These are phyloP conservation scores for Vishniacozyma victoriae DNA, from an alignment of 768 basidiomycete genomes.

Conservation along the genomic window DNA sequence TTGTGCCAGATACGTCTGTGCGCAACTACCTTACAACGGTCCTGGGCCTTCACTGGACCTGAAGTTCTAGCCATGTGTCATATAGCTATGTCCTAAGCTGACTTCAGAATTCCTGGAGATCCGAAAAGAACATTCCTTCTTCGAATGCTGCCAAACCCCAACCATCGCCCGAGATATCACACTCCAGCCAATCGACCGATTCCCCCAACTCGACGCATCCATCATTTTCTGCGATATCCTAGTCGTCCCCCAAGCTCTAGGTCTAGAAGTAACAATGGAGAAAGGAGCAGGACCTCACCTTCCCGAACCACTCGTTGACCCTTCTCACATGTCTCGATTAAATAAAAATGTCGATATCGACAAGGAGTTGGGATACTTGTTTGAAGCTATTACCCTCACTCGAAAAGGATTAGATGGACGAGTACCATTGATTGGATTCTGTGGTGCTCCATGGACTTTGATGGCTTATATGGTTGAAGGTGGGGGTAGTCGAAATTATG, in stretches of 20 bases:
- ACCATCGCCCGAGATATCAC: slow-evolving; percentile 81
- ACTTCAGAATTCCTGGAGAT: slow-evolving; percentile 79
- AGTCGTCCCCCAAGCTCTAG: slow-evolving; percentile 95
- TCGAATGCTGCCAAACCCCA: slow-evolving; percentile 91
- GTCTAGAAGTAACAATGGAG: slow-evolving; percentile 78
- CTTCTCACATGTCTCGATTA: slow-evolving; percentile 65
- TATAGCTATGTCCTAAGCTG: neutral
- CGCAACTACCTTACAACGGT: no score
- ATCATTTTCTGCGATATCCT: slow-evolving; percentile 99
- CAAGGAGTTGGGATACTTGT: slow-evolving; percentile 83
- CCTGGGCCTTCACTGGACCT: no score
- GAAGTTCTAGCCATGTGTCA: no score
- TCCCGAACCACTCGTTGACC: slow-evolving; percentile 73
- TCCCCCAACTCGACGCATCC: slow-evolving; percentile 79
- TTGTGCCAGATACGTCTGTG: no score
- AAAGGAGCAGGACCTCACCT: slow-evolving; percentile 72
- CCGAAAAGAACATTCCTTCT: slow-evolving; percentile 82
- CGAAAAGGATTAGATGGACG: slow-evolving; percentile 72
- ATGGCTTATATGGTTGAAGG: slow-evolving; percentile 99
- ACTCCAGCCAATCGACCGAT: slow-evolving; percentile 86
- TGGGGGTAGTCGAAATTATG: slow-evolving; percentile 81
- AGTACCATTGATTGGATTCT: slow-evolving; percentile 95
- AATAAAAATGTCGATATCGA: slow-evolving; percentile 62
- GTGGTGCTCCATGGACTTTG: slow-evolving; percentile 95
- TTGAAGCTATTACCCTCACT: slow-evolving; percentile 80